Evolutionary conservation across 1,284 basidiomycete species (phyloP).

Genomic region (Rhodotorula glutinis): DNA sequence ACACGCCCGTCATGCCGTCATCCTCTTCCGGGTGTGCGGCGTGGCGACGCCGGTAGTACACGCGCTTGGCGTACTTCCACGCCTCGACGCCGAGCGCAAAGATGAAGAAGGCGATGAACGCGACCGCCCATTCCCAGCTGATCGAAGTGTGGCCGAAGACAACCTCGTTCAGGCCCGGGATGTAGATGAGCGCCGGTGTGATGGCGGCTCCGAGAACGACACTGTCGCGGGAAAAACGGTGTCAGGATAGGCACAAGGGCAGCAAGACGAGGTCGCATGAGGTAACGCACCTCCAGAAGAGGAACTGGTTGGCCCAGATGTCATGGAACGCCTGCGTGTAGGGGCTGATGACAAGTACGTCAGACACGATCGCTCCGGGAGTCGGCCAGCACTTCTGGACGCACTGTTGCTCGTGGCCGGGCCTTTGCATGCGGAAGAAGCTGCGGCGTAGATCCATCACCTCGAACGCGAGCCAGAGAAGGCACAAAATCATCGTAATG

Average conservation of each 20-base stretch:
- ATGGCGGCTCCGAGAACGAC: slow-evolving; percentile 55
- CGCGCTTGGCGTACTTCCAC: slow-evolving; percentile 37
- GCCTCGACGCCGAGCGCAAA: slow-evolving; percentile 29
- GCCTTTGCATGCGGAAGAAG: slow-evolving; percentile 47
- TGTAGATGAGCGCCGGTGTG: slow-evolving; percentile 55
- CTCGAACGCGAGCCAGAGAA: slow-evolving; percentile 49
- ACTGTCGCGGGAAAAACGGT: not conserved
- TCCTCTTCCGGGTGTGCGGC: slow-evolving; percentile 16
- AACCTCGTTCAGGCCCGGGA: slow-evolving; percentile 20
- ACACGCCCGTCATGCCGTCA: slow-evolving; percentile 20
- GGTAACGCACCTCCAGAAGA: slow-evolving; percentile 48
- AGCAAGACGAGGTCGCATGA: slow-evolving; percentile 48
- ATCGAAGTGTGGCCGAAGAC: slow-evolving; percentile 30
- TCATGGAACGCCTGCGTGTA: slow-evolving; percentile 30
- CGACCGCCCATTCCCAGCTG: slow-evolving; percentile 29
- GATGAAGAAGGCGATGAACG: slow-evolving; percentile 25
- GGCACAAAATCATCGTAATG: slow-evolving; percentile 33
- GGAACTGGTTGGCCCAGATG: slow-evolving; percentile 35
- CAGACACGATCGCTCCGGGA: too few species aligned
- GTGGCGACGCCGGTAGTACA: slow-evolving; percentile 25
- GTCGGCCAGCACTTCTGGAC: too few species aligned
- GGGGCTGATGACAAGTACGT: not conserved
- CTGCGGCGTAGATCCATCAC: slow-evolving; percentile 46
- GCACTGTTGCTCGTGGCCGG: slow-evolving; percentile 22
- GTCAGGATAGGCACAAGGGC: slow-evolving; percentile 50